These are phyloP conservation scores for Aspergillus eucalypticola DNA, from an alignment of 2,329 filamentous ascomycete species.

Conservation along the genomic window DNA sequence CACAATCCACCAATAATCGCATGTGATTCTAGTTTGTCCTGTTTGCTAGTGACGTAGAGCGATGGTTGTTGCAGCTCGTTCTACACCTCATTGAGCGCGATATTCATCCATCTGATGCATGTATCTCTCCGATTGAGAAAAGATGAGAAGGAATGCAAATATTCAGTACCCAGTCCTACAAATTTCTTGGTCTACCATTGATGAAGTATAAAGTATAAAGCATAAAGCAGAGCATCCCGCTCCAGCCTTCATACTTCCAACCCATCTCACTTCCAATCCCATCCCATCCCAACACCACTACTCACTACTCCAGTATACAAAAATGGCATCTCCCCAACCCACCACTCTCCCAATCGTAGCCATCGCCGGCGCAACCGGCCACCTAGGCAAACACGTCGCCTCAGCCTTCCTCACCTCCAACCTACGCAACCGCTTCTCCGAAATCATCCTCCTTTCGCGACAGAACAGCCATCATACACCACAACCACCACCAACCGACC, in stretches of 20 bases:
- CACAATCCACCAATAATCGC: not conserved
- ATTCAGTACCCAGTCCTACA: too few species aligned
- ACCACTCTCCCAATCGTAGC: conserved; percentile 19
- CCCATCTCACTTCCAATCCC: too few species aligned
- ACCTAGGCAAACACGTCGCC: conserved; percentile 26
- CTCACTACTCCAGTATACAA: not conserved
- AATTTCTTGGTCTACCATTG: too few species aligned
- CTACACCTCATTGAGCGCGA: not conserved
- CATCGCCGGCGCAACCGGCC: conserved; percentile 30
- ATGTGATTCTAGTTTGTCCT: not conserved
- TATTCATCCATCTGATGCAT: not conserved
- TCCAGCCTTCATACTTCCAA: too few species aligned
- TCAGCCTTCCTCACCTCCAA: conserved; percentile 25
- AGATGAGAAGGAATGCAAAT: too few species aligned
- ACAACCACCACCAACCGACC: not conserved
- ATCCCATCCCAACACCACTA: not conserved
- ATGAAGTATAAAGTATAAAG: not conserved
- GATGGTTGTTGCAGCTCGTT: not conserved
- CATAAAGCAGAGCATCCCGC: not conserved
- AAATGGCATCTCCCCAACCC: not conserved
- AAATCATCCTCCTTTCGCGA: conserved; percentile 28
- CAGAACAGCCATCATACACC: not conserved
- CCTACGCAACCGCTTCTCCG: conserved; percentile 23
- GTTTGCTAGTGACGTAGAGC: not conserved
- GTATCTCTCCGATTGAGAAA: not conserved